Evolutionary conservation across 73 alveolate species (phyloP).

Genomic region (Stentor roeselii): DNA sequence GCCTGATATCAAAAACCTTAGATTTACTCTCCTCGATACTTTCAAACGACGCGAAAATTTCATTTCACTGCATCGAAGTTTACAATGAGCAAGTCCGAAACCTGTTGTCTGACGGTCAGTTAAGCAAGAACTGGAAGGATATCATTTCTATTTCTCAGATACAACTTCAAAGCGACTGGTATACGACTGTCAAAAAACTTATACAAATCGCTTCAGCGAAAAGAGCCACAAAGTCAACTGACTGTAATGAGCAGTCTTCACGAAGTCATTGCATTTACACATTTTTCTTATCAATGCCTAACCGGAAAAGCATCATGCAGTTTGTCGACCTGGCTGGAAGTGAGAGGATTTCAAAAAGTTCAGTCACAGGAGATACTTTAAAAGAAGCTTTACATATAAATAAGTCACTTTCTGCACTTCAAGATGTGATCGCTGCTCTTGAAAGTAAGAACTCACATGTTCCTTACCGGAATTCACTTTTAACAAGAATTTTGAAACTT

Average conservation of each 20-base stretch:
- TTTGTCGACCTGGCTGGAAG: constrained; percentile 32
- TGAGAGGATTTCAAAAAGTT: constrained; percentile 10
- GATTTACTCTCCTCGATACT: neutral
- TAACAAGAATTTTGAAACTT: constrained; percentile 72
- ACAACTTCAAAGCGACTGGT: neutral
- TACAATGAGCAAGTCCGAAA: constrained; percentile 23
- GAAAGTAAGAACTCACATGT: constrained; percentile 68
- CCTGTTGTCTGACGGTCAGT: neutral
- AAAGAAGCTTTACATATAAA: constrained; percentile 80
- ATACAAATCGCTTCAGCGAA: neutral
- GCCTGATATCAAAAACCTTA: neutral
- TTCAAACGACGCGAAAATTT: neutral
- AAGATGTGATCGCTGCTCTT: constrained; percentile 78
- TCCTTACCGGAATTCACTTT: constrained; percentile 84
- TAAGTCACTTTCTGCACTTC: constrained; percentile 62
- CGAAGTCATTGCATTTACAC: constrained; percentile 24
- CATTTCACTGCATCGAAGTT: neutral
- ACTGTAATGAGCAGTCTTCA: neutral
- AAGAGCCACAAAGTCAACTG: constrained; percentile 6
- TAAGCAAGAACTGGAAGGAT: constrained; percentile 6
- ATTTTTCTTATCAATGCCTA: neutral
- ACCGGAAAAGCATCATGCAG: neutral
- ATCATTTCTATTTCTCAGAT: neutral
- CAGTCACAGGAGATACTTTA: constrained; percentile 68
- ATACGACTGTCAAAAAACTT: neutral